These are phyloP conservation scores for Barbarea vulgaris DNA, from an alignment of 345 rosid species.

Conservation along the genomic window DNA sequence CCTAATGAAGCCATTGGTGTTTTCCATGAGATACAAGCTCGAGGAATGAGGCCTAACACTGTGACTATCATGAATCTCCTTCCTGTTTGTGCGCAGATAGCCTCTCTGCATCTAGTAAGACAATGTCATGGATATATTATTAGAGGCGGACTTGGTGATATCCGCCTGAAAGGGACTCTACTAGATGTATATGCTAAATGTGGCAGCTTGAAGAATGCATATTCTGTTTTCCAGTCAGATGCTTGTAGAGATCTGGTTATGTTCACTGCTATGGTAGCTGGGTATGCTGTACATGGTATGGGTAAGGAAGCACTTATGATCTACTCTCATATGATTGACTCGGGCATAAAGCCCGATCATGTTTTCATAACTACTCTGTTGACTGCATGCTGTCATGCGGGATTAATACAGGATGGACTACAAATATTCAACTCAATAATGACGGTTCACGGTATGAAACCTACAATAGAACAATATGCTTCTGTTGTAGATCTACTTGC, in stretches of 20 bases:
- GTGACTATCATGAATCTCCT: conserved; percentile 76
- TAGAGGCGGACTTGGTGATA: conserved; percentile 63
- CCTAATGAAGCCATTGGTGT: conserved; percentile 56
- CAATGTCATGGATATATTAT: conserved; percentile 76
- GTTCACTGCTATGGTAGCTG: conserved; percentile 80
- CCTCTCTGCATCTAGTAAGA: conserved; percentile 61
- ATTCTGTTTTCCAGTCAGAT: conserved; percentile 56
- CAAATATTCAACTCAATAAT: conserved; percentile 59
- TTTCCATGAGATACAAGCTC: conserved; percentile 58
- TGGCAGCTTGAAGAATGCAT: conserved; percentile 62
- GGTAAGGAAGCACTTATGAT: conserved; percentile 74
- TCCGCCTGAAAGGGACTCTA: conserved; percentile 61
- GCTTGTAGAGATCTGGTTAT: conserved; percentile 64
- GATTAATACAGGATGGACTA: conserved; percentile 72
- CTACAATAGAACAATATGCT: conserved; percentile 74
- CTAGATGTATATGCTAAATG: conserved; percentile 82
- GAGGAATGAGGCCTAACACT: conserved; percentile 70
- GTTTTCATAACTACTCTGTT: conserved; percentile 69
- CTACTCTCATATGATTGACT: conserved; percentile 60
- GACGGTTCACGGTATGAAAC: conserved; percentile 55
- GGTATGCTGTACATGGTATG: conserved; percentile 85
- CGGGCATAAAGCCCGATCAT: conserved; percentile 71
- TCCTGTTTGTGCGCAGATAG: conserved; percentile 64
- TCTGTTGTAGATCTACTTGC: conserved; percentile 87
- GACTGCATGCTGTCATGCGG: conserved; percentile 81